Evolutionary conservation across 1,284 basidiomycete species (phyloP), one percentile per base, ranked within the genome.

Genomic region (Ceratobasidium theobromae): DNA sequence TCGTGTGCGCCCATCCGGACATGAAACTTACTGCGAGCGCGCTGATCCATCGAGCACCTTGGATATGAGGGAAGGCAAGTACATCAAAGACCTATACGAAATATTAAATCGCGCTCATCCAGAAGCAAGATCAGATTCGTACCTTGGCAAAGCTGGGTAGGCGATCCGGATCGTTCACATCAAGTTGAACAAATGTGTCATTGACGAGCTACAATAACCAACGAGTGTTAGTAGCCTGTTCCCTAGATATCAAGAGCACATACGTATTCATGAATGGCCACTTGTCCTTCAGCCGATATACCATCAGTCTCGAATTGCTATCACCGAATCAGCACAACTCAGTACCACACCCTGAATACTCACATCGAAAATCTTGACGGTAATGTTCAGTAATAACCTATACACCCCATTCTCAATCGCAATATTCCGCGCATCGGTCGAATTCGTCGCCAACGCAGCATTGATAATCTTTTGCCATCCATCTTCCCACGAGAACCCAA

Each of bases 21-120:
- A 18, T 43, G 38, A 18, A n/a, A 62, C 58, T 32, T 41, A 62
- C 58, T 8, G 58, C 58, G 32, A 62, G 46, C 4, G 45, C 58
- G 25, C 33, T 62, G 16, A 62, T 62, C 58, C 58, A 62, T 25
- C 58, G 46, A 43, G 48, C 58, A 16, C 58, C 58, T 51, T 38
- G 33, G 35, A 52, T 48, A 18, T 62, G 58, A n/a, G 58, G 46
- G 16, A 51, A 23, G 5, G 58, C 46, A 23, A 62, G 14, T 18
- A n/a, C 18, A 21, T n/a, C 43, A 4, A 62, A 32, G 8, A 62
- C 46, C 58, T 62, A 41, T 6, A 33, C 25, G 9, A 4, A 14
- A 16, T 18, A 33, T 14, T 46, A 2, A 25, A 30, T 30, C 4
- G 2, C 4, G 8, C 16, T 4, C 21, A 48, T 12, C n/a, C 11